A percentile compares a stretch with the other conserved stretches of the same genome.
Evolutionary conservation across 257 asterid species (phyloP).

Genomic region (Cinchona pubescens): DNA sequence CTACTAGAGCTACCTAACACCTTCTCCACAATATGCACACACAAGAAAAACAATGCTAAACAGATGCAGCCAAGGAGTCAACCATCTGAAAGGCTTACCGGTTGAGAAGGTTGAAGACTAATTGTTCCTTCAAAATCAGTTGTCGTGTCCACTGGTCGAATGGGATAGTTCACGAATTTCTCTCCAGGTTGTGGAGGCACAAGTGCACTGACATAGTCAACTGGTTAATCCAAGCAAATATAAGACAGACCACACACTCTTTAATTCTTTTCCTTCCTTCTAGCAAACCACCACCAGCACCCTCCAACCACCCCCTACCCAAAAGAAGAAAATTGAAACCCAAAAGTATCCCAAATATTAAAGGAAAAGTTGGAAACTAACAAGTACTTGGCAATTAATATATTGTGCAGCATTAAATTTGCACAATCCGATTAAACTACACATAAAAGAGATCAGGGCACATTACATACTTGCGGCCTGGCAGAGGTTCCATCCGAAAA

Average conservation of each 20-base stretch:
- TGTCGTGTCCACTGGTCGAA: constrained; percentile 85
- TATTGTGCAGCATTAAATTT: not conserved
- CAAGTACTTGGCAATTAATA: not conserved
- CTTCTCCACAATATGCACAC: not conserved
- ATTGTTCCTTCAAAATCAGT: constrained; percentile 96
- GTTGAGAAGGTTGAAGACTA: constrained; percentile 90
- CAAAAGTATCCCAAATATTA: too few species aligned
- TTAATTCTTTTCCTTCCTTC: not conserved
- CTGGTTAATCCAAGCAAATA: constrained; percentile 8
- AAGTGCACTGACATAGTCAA: constrained; percentile 56
- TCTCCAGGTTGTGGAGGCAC: constrained; percentile 92
- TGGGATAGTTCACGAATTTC: constrained; percentile 85
- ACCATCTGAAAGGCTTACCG: constrained; percentile 43
- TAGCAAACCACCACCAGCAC: not conserved
- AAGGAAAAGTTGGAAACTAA: not conserved
- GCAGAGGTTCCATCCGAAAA: constrained; percentile 89
- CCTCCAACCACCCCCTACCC: not conserved
- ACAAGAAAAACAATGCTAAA: not conserved
- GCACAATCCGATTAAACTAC: constrained; percentile 1
- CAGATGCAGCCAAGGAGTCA: constrained; percentile 10
- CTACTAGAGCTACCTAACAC: too few species aligned
- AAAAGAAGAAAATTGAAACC: not conserved
- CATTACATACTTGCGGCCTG: constrained; percentile 88
- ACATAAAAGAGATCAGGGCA: constrained; percentile 4
- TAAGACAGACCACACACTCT: not conserved